Conservation (phyloP, 192 early-diverging fungal species). For the Geranomyces michiganensis region DNA sequence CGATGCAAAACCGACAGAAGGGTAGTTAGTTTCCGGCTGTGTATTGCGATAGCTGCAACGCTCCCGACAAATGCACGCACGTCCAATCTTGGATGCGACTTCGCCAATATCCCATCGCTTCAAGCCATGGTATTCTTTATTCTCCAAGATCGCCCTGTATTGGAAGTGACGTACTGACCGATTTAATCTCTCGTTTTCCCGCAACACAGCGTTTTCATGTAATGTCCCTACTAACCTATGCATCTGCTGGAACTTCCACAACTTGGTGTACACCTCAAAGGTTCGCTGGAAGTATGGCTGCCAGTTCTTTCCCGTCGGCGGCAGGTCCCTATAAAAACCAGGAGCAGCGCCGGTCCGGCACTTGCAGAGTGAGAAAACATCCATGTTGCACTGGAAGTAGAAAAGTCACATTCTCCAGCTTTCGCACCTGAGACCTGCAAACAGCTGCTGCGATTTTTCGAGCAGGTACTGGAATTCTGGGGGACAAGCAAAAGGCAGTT, state of each 20-base stretch:
- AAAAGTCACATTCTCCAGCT: too few species aligned
- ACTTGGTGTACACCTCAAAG: constrained; percentile 95
- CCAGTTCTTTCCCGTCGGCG: constrained; percentile 85
- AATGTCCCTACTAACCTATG: constrained; percentile 63
- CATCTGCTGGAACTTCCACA: constrained; percentile 95
- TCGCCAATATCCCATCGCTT: constrained; percentile 99
- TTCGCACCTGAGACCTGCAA: constrained; percentile 82
- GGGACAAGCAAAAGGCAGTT: not conserved
- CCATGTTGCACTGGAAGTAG: too few species aligned
- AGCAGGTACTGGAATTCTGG: constrained; percentile 90
- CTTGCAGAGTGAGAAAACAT: not conserved
- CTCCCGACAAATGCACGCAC: constrained; percentile 52
- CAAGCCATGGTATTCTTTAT: constrained; percentile 86
- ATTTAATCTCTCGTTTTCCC: too few species aligned
- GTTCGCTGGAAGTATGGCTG: constrained; percentile 94
- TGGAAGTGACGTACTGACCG: not conserved
- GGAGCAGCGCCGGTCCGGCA: not conserved
- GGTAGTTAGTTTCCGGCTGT: constrained; percentile 34
- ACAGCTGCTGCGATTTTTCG: constrained; percentile 96
- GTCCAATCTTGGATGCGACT: constrained; percentile 97
- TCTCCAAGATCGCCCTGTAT: constrained; percentile 77
- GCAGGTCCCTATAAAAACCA: constrained; percentile 70
- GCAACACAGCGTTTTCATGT: too few species aligned
- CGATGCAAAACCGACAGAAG: constrained; percentile 3
- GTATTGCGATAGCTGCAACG: too few species aligned